Evolutionary conservation across 805 yeast genomes (phyloP).

Genomic region (Osmozyma mogii): DNA sequence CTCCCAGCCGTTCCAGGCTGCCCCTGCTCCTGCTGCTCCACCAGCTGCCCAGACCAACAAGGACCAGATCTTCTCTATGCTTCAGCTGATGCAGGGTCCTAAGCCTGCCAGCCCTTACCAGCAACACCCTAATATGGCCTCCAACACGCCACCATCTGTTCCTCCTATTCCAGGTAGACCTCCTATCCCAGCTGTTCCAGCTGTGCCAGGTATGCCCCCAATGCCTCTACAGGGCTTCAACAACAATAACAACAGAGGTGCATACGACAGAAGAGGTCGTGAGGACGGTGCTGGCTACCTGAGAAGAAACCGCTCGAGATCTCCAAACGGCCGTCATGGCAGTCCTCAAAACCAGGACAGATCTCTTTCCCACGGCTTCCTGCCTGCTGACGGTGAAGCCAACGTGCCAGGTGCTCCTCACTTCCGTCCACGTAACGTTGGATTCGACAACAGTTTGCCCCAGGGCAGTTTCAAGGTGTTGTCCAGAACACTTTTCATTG

Average conservation of each 20-base stretch:
- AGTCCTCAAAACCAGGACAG: slow-evolving; percentile 2
- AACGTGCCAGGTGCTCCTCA: slow-evolving; percentile 69
- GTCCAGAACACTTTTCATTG: slow-evolving; percentile 87
- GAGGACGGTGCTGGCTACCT: slow-evolving; percentile 26
- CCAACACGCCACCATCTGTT: not conserved
- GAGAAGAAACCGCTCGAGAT: slow-evolving; percentile 47
- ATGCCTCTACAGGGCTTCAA: slow-evolving; percentile 10
- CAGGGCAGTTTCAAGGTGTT: slow-evolving; percentile 74
- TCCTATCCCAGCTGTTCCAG: slow-evolving; percentile 5
- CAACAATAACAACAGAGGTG: slow-evolving; percentile 7
- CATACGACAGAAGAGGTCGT: slow-evolving; percentile 22
- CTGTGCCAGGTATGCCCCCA: slow-evolving; percentile 1
- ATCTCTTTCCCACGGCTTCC: slow-evolving; percentile 3
- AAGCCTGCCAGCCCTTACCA: too few species aligned
- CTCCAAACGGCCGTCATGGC: slow-evolving; percentile 31
- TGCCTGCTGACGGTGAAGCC: slow-evolving; percentile 45
- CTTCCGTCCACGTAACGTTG: slow-evolving; percentile 66
- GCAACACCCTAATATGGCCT: not conserved
- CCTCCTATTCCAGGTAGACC: slow-evolving; percentile 6
- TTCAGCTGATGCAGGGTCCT: slow-evolving; percentile 46
- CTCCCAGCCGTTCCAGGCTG: slow-evolving; percentile 4
- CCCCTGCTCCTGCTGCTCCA: slow-evolving; percentile 6
- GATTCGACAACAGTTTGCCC: slow-evolving; percentile 64
- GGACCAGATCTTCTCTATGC: slow-evolving; percentile 41
- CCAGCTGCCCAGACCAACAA: slow-evolving; percentile 17